These are phyloP conservation scores for Termitomyces sp. DNA, from an alignment of 768 basidiomycete genomes.

Conservation along the genomic window DNA sequence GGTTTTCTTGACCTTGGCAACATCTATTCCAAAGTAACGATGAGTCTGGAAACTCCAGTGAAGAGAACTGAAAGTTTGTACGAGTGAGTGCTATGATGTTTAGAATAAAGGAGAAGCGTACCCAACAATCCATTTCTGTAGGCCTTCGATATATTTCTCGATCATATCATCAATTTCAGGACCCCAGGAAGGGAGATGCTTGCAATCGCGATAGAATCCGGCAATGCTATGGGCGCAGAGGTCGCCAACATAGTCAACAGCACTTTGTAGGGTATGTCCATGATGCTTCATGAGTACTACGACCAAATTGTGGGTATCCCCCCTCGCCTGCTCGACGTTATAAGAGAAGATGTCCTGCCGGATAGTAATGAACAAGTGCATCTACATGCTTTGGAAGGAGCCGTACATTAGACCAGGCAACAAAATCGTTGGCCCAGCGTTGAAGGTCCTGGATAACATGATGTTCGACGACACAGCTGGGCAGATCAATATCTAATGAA, in stretches of 20 bases:
- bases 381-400: neutral
- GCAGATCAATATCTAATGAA: slow-evolving; percentile 61
- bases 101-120: slow-evolving; percentile 17
- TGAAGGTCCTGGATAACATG: slow-evolving; percentile 55
- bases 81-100: neutral
- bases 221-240: slow-evolving; percentile 52
- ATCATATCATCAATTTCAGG: slow-evolving; percentile 52
- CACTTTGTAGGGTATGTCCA: slow-evolving; percentile 50
- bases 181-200: slow-evolving; percentile 6
- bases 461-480: slow-evolving; percentile 64
- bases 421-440: slow-evolving; percentile 73
- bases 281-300: slow-evolving; percentile 59
- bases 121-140: slow-evolving; percentile 69
- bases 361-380: neutral
- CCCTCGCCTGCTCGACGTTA: slow-evolving; percentile 66
- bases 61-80: slow-evolving; percentile 34
- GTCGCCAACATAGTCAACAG: slow-evolving; percentile 58
- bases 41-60: slow-evolving; percentile 69
- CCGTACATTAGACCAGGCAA: slow-evolving; percentile 64
- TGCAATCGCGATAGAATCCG: slow-evolving; percentile 40
- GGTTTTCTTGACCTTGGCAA: slow-evolving; percentile 46
- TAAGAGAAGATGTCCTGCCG: slow-evolving; percentile 68
- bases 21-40: slow-evolving; percentile 64
- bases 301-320: slow-evolving; percentile 71
- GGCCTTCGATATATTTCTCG: slow-evolving; percentile 47